Evolutionary conservation across 148 eudicot genomes (phyloP), one percentile per base, ranked within the genome.

Genomic region (Vaccinium corymbosum): DNA sequence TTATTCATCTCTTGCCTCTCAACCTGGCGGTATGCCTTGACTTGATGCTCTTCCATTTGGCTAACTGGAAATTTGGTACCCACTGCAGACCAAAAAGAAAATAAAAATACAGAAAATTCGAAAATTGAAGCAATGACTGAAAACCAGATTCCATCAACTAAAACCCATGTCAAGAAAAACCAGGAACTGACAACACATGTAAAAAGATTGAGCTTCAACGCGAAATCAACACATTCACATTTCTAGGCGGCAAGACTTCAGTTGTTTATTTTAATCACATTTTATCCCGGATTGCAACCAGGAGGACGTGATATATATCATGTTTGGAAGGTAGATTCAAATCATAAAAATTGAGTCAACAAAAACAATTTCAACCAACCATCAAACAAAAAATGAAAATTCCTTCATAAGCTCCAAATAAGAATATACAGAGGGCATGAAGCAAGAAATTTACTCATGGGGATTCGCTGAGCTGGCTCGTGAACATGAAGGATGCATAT

Each of bases 401-500:
- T 17, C 62, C 6, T 17, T 20, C n/a, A 1, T 16, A 4, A 57
- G 19, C n/a, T 57, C n/a, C 17, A 57, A 57, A 57, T 10, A 64
- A 64, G 46, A 71, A 29, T 19, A 5, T 17, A 57, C 16, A 57
- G 64, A 1, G 64, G 22, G 10, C 52, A 50, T 3, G 73, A 50
- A 50, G 52, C 1, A 50, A 50, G 10, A 50, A 50, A 50, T 9
- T 90, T 89, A 94, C 98, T 81, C 80, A 90, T 80, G 52, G 94
- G 93, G n/a, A 93, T 93, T 81, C 85, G 86, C 83, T 89, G 83
- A 16, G 93, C 92, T 53, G 98, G 97, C 50, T 89, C 90, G 85
- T 92, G 98, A 93, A 95, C 92, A 86, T 95, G 98, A 77, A 95
- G 82, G 61, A 95, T 84, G 74, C 89, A 90, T 74, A 93, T 88